Evolutionary conservation across 768 basidiomycete genomes (phyloP), one percentile per base, ranked within the genome.

Genomic region (Mycena sanguinolenta): DNA sequence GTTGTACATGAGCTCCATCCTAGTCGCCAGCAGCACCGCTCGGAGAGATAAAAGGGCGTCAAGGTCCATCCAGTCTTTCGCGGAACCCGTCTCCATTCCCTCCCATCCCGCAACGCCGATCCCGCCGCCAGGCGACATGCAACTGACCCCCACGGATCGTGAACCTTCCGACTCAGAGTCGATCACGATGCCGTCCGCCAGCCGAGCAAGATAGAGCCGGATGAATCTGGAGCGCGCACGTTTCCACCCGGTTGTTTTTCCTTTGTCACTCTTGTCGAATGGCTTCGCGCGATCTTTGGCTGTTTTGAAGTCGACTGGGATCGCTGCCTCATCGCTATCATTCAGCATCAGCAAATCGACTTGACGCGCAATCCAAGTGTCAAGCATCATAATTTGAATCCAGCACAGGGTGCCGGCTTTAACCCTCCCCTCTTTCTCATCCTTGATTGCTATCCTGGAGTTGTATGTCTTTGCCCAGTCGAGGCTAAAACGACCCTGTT

Each of bases 371-470:
- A 76, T 73, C 74, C 74, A 76, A 3, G 73, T 72, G 54, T 76
- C 75, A 21, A 76, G 68, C 63, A 76, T 54, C 66, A 64, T 70
- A n/a, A 63, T 50, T 44, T 76, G 74, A 32, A 74, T 52, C 74
- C 74, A 76, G 12, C 65, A 62, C 34, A 76, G 25, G 1, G 75
- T 63, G 8, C 55, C 69, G 9, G 70, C 70, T 21, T 34, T 32
- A 36, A 73, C 60, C 25, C 32, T 60, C 70, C 39, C 53, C 16
- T 62, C 54, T 21, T 57, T 44, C 6, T 25, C 4, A 30, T 19
- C 14, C 28, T 28, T 21, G 44, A 34, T 65, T 61, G 19, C 32
- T 34, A 23, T 12, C 5, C 28, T 57, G 10, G 70, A 32, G 21
- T 63, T 66, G 23, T 63, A 69, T 8, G 39, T 23, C 30, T 25